Conservation (phyloP, 1,284 basidiomycete species). For the Sporisorium sorghi region DNA sequence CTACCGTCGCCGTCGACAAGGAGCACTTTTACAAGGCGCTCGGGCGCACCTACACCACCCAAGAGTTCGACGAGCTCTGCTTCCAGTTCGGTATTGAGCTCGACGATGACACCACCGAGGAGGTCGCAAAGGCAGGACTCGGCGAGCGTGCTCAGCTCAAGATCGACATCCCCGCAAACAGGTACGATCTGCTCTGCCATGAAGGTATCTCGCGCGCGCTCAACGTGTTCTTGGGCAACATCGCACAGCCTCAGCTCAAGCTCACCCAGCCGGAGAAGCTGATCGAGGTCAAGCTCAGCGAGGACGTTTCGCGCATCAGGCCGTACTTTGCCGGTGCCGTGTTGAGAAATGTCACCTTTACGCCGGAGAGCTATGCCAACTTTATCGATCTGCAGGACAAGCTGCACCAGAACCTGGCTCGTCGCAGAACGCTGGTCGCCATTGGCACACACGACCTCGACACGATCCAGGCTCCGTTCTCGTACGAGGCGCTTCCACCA, state of each 20-base stretch:
- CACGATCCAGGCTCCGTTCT: constrained; percentile 85
- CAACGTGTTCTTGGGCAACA: constrained; percentile 83
- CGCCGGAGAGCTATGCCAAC: constrained; percentile 87
- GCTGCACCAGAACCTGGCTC: constrained; percentile 93
- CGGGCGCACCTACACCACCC: constrained; percentile 78
- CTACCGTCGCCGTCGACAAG: constrained; percentile 94
- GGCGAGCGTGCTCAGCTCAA: constrained; percentile 93
- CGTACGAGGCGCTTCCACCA: constrained; percentile 89
- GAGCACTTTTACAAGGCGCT: constrained; percentile 90
- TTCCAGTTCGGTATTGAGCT: constrained; percentile 98
- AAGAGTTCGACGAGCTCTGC: constrained; percentile 94
- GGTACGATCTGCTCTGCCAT: constrained; percentile 97
- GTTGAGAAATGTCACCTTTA: constrained; percentile 88
- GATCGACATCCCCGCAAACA: constrained; percentile 95
- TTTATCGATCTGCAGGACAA: constrained; percentile 99
- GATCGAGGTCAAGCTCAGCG: constrained; percentile 52
- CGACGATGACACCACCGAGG: constrained; percentile 96
- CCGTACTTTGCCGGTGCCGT: constrained; percentile 92
- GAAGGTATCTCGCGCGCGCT: constrained; percentile 93
- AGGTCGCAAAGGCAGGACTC: constrained; percentile 79
- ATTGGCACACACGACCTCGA: constrained; percentile 98
- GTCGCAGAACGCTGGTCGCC: constrained; percentile 88
- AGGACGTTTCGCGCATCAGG: constrained; percentile 75
- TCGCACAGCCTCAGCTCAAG: constrained; percentile 73
- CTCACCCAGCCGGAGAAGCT: constrained; percentile 53